A percentile compares a stretch with the other conserved stretches of the same genome.
phyloP scores from a whole-genome alignment of 345 rosid genomes.

The Acer negundo region DNA sequence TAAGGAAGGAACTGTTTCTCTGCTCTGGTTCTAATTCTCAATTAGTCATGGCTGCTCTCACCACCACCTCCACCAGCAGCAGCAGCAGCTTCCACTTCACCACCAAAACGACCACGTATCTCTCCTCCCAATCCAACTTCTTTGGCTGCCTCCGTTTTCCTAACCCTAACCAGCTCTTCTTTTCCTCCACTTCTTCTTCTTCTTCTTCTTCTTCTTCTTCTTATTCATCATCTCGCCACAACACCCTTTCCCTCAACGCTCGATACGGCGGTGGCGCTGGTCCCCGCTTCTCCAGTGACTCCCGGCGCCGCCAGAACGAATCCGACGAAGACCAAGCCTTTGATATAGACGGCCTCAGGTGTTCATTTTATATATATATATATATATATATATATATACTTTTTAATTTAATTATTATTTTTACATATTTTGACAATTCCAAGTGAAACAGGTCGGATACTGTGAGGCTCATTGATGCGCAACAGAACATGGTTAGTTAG shows the following conservation, averaged over 20 bases:
- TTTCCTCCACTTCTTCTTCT: conserved; percentile 18
- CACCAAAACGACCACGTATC: conserved; percentile 30
- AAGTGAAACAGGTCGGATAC: conserved; percentile 55
- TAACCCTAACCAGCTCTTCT: conserved; percentile 19
- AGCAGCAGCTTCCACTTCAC: conserved; percentile 28
- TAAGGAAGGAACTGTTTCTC: not conserved
- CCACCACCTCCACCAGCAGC: conserved; percentile 34
- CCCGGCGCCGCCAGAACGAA: conserved; percentile 43
- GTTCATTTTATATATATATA: not conserved
- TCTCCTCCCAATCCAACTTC: conserved; percentile 44
- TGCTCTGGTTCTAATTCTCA: no score
- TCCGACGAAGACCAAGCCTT: conserved; percentile 64
- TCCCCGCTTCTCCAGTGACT: conserved; percentile 41
- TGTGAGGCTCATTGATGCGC: conserved; percentile 75
- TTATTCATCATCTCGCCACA: conserved; percentile 29
- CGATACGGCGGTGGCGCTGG: conserved; percentile 62
- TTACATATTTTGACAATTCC: not conserved
- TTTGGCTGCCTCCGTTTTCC: conserved; percentile 42
- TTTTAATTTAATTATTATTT: not conserved
- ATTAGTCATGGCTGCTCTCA: conserved; percentile 54
- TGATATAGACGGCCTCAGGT: conserved; percentile 67
- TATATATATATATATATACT: not conserved
- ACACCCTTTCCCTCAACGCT: conserved; percentile 38
- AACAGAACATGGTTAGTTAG: conserved; percentile 79
- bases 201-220: conserved; percentile 11